Base-by-base conservation (phyloP, 2,329 filamentous ascomycete species). In the Coleophoma crateriformis region DNA sequence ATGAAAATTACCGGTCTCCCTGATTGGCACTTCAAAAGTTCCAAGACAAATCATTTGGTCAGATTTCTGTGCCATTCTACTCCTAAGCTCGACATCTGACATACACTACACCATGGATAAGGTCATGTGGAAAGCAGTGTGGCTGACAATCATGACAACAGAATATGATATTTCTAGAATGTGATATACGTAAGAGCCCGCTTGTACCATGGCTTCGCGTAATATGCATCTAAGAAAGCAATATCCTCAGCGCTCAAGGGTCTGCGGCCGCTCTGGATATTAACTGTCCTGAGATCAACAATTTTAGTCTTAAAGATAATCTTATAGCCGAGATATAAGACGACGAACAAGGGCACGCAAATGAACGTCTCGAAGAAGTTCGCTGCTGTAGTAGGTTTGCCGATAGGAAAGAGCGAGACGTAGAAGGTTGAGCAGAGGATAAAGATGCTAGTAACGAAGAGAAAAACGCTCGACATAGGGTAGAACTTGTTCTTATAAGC, bases 261-360 rank as follows among this genome's bases (percentile, higher is more conserved):
- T 12, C 37, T 39, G 14, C 37, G 37, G n/a, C 37, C 37, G 8
- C 11, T 39, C 37, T 39, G 10, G 19, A 39, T n/a, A 19, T 39
- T 12, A 19, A 14, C 37, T 10, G n/a, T 39, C 3, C n/a, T 19
- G n/a, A 19, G 37, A 39, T 39, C 37, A 14, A 39, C 37, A 39
- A 39, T 39, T 15, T 39, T 19, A 14, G 37, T 39, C 35, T 42
- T 39, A 40, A 32, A 40, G n/a, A 32, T 17, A 19, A 47, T 47
- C 35, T 47, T 47, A 22, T 42, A 47, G 13, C 35, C 90, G 54
- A 85, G 78, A 12, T 87, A 87, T 12, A 82, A 86, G 68, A 90
- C 88, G 59, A 88, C 85, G 63, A 90, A 90, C 54, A 89, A 64
- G 53, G 88, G 71, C 57, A 90, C 88, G 61, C 37, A 39, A 19